Percentiles rank a stretch among this genome's conserved stretches.
Evolutionary conservation across 1,284 basidiomycete species (phyloP).

Genomic region (Melampsora americana): DNA sequence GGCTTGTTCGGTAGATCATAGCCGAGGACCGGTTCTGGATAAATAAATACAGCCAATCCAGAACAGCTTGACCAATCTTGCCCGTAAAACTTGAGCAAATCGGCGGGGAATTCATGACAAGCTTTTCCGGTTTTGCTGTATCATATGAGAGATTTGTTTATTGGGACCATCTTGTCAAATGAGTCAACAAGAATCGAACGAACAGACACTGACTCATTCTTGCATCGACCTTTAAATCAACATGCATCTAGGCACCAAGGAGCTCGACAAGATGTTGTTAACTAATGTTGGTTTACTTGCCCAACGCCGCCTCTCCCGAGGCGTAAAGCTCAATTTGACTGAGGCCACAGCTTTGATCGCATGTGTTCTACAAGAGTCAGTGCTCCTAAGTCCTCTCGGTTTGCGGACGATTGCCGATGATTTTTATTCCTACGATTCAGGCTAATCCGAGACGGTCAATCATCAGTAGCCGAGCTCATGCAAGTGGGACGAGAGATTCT

Average conservation of each 20-base stretch:
- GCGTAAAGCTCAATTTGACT: constrained; percentile 75
- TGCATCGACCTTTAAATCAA: neutral
- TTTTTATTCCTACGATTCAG: neutral
- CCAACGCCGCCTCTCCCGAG: constrained; percentile 88
- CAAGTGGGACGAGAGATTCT: constrained; percentile 82
- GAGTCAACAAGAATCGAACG: no score
- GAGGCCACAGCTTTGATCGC: constrained; percentile 89
- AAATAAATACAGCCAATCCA: no score
- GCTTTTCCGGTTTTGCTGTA: no score
- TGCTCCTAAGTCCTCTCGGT: neutral
- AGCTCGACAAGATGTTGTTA: constrained; percentile 52
- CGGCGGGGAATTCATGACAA: no score
- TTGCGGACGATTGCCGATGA: no score
- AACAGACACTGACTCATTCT: no score
- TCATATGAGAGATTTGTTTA: no score
- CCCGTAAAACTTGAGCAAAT: no score
- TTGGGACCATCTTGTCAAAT: no score
- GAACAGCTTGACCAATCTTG: no score
- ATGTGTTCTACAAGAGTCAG: constrained; percentile 77
- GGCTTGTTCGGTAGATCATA: no score
- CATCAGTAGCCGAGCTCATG: constrained; percentile 86
- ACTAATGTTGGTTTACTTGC: constrained; percentile 75
- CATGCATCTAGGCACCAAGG: constrained; percentile 43
- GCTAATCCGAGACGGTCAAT: constrained; percentile 67
- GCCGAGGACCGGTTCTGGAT: no score